A percentile compares a stretch with the other conserved stretches of the same genome.
These are phyloP conservation scores for Mortierella sp. DNA, from an alignment of 371 early-diverging fungal species.

Conservation along the genomic window DNA sequence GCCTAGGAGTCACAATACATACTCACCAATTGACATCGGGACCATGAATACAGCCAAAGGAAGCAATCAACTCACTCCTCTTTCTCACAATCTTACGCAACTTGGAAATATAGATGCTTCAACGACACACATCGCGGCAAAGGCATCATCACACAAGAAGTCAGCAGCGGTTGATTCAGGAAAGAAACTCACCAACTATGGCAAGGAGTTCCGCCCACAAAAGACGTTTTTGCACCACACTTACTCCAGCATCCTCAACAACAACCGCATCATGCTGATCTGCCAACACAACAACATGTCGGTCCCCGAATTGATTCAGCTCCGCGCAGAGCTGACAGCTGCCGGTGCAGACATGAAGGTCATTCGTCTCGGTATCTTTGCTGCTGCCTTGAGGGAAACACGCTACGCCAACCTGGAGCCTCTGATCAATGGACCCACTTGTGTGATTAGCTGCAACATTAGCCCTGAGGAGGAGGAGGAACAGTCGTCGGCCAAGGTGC, in stretches of 20 bases:
- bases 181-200: constrained; percentile 55
- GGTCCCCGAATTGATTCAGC: constrained; percentile 69
- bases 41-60: background rate
- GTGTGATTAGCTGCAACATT: constrained; percentile 67
- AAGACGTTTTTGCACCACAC: constrained; percentile 65
- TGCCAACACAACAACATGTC: constrained; percentile 81
- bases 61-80: background rate
- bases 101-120: constrained; percentile 31
- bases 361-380: constrained; percentile 69
- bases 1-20: background rate
- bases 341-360: constrained; percentile 64
- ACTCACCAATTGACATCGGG: background rate
- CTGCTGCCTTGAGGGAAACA: constrained; percentile 67
- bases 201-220: constrained; percentile 57
- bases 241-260: constrained; percentile 64
- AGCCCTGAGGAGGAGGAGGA: constrained; percentile 58
- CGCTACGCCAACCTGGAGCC: constrained; percentile 72
- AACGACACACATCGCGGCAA: constrained; percentile 32
- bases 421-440: constrained; percentile 69
- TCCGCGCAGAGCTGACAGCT: constrained; percentile 66
- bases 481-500: constrained; percentile 54
- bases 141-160: constrained; percentile 29
- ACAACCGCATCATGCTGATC: constrained; percentile 72
- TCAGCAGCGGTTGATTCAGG: constrained; percentile 28
- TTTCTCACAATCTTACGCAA: background rate